A percentile compares a stretch with the other conserved stretches of the same genome.
Conservation (phyloP, 2,329 filamentous ascomycete species). For the Ceratocystis papillata region DNA sequence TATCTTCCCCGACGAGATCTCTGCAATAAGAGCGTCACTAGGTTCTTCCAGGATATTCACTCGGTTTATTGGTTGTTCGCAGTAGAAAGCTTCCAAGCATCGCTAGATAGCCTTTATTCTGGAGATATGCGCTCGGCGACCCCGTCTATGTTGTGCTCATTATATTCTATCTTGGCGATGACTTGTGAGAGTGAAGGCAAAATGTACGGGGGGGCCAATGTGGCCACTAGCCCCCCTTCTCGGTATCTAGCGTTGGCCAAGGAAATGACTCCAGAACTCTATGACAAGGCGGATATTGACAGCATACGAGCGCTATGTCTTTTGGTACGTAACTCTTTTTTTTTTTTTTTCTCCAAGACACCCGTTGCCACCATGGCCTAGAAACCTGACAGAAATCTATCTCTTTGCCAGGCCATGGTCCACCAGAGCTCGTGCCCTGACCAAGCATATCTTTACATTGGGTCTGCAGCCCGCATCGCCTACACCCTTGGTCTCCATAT, state of each 20-base stretch:
- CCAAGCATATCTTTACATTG: constrained; percentile 29
- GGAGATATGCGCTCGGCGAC: constrained; percentile 27
- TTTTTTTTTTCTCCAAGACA: background rate
- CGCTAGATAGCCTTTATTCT: constrained; percentile 28
- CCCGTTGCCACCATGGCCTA: background rate
- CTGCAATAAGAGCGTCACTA: constrained; percentile 28
- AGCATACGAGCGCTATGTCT: constrained; percentile 29
- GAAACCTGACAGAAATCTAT: background rate
- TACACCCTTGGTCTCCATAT: constrained; percentile 28
- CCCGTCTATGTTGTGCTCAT: constrained; percentile 27
- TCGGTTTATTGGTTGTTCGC: constrained; percentile 30
- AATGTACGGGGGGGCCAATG: constrained; percentile 14
- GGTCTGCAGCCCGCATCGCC: constrained; percentile 28
- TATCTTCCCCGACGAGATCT: constrained; percentile 29
- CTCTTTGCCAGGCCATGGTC: background rate
- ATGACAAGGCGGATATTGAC: constrained; percentile 28
- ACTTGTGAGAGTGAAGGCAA: constrained; percentile 29
- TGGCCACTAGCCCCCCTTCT: constrained; percentile 22
- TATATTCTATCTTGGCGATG: constrained; percentile 28
- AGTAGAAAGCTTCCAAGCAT: constrained; percentile 27
- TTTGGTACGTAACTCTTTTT: constrained; percentile 23
- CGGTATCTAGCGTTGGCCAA: constrained; percentile 28
- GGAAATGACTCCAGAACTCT: constrained; percentile 26
- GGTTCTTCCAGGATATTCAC: constrained; percentile 29
- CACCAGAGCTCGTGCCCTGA: constrained; percentile 26